Evolutionary conservation across 2,329 filamentous ascomycete genomes (phyloP).

Genomic region (Fusarium sp.): DNA sequence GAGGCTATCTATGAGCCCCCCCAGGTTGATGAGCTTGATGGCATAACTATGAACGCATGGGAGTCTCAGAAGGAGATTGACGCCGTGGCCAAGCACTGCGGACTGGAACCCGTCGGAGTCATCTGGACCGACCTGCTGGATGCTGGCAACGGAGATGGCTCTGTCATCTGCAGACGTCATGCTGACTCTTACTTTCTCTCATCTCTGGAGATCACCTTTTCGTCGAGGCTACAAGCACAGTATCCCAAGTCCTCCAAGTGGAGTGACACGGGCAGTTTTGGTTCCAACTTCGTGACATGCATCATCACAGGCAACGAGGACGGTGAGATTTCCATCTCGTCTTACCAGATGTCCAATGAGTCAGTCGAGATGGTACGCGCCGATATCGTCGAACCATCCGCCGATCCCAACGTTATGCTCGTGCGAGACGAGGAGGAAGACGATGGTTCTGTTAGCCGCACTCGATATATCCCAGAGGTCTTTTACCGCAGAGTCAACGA

Average conservation of each 20-base stretch:
- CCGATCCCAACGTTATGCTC: constrained; percentile 92
- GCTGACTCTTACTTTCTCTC: constrained; percentile 95
- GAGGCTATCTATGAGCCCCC: constrained; percentile 98
- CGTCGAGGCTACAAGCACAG: constrained; percentile 86
- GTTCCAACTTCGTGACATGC: constrained; percentile 97
- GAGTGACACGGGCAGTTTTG: constrained; percentile 94
- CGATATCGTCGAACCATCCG: constrained; percentile 94
- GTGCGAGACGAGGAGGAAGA: constrained; percentile 93
- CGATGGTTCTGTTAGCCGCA: constrained; percentile 73
- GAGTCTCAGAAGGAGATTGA: constrained; percentile 86
- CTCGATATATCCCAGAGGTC: constrained; percentile 95
- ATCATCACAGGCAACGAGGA: constrained; percentile 93
- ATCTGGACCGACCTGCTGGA: constrained; percentile 95
- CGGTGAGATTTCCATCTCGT: constrained; percentile 87
- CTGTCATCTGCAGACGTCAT: constrained; percentile 94
- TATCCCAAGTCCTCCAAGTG: constrained; percentile 94
- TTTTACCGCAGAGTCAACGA: constrained; percentile 97
- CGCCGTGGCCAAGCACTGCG: constrained; percentile 83
- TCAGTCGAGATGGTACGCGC: constrained; percentile 97
- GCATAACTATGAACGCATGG: constrained; percentile 87
- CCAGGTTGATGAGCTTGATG: constrained; percentile 89
- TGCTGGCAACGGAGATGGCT: constrained; percentile 82
- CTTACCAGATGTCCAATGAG: constrained; percentile 95
- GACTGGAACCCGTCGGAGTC: constrained; percentile 88
- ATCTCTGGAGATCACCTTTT: constrained; percentile 91